Percentiles rank a stretch among this genome's conserved stretches.
Conservation (phyloP, 1,139 yeast species). For the Pneumocystis carinii region DNA sequence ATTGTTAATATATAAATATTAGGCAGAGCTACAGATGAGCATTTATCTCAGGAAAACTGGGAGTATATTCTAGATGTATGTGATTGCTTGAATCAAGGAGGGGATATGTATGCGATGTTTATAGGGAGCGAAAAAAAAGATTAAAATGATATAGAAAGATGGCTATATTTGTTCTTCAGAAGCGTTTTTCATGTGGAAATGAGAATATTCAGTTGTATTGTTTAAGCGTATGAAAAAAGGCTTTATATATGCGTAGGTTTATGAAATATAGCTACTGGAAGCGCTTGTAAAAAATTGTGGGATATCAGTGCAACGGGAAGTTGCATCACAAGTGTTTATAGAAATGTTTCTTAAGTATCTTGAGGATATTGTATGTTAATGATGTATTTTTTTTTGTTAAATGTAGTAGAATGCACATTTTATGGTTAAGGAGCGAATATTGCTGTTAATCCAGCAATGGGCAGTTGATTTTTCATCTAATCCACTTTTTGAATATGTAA, state of each 20-base stretch:
- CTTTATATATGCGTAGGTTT: background rate
- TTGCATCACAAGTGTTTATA: constrained; percentile 58
- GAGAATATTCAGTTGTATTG: constrained; percentile 72
- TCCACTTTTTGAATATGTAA: constrained; percentile 59
- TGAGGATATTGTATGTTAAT: constrained; percentile 28
- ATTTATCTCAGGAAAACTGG: constrained; percentile 78
- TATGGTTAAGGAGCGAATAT: constrained; percentile 49
- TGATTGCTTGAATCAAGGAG: constrained; percentile 45
- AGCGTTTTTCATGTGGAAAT: constrained; percentile 43
- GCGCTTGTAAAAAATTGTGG: constrained; percentile 92
- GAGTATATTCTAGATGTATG: constrained; percentile 67
- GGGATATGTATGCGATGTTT: background rate
- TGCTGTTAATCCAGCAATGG: constrained; percentile 56
- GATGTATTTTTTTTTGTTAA: background rate
- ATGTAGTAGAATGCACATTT: constrained; percentile 35
- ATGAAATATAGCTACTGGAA: constrained; percentile 31
- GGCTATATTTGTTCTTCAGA: constrained; percentile 38
- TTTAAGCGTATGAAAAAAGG: constrained; percentile 30
- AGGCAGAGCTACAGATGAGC: constrained; percentile 66
- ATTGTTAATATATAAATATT: constrained; percentile 12
- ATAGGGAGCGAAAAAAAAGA: background rate
- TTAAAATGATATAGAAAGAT: constrained; percentile 27
- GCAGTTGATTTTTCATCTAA: constrained; percentile 43
- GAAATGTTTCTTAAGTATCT: constrained; percentile 41
- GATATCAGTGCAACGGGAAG: constrained; percentile 64